Base-by-base conservation (phyloP, 1,284 basidiomycete genomes). In the Cystobasidiaceae sp. region DNA sequence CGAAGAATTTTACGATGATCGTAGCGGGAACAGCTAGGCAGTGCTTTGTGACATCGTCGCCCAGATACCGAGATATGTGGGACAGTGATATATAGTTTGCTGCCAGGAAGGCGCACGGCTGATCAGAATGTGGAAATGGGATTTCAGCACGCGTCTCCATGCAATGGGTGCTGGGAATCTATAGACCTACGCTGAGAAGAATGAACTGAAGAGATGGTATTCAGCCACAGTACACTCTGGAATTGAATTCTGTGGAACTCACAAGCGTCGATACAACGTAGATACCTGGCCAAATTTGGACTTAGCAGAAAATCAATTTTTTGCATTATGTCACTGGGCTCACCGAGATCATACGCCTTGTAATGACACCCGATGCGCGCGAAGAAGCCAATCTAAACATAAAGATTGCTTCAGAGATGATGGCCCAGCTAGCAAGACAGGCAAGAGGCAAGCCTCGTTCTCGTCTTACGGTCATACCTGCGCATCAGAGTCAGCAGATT, bases 31-130 rank as follows among this genome's bases (percentile, higher is more conserved):
- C 21, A 32, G 41, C 33, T 2, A 61, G 58, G 37, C 58, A 61
- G 48, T 61, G 21, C 48, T 61, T 50, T 17, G 58, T 61, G 21
- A 61, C 58, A 61, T 61, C 58, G 15, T 61, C 8, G 7, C 58
- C 58, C 5, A 61, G 33, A 23, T 61, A 61, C 15, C 28, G 45
- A 28, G 58, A 27, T 17, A 61, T 50, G 15, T 41, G 58, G 25
- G 46, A 50, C 9, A 61, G 48, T 15, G 23, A 21, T 8, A 61
- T 28, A 30, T 61, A 61, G 25, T 61, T 45, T 21, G 58, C 45
- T 4, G 58, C 58, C 2, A 61, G 46, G 21, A 61, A 50, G 2
- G 58, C 58, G 33, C 58, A 61, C 15, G 58, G 58, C 58, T 61
- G n/a, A n/a, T n/a, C n/a, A n/a, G n/a, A n/a, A n/a, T n/a, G n/a